Base-by-base conservation (phyloP, 2,329 filamentous ascomycete species). In the Sporothrix pseudoabietina region DNA sequence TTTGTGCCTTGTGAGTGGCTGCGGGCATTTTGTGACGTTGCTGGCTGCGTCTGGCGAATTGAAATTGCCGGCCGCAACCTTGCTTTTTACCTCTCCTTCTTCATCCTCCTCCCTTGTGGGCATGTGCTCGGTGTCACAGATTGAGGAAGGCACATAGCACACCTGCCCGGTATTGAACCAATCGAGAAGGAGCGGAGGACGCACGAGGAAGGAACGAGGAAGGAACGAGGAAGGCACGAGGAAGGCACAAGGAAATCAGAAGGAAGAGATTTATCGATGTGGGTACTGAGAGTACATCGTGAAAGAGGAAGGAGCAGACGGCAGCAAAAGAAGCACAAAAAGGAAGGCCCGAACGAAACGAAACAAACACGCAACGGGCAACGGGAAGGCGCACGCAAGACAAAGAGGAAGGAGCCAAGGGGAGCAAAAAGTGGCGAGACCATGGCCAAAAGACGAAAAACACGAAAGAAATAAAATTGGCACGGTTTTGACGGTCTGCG, bases 161-260 rank as follows among this genome's bases (percentile, higher is more conserved):
- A 70, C 68, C 44, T 52, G 19, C 12, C 26, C 65, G 35, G 32
- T 70, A 12, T 26, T 57, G 30, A 16, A 22, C 49, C 68, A 47
- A 57, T 41, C 32, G 52, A 59, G 68, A 55, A 70, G 68, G 49
- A 57, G 39, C 26, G 30, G 19, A 63, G 59, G 59, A 39, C 26
- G 12, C 26, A 4, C n/a, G n/a, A 2, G 26, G 26, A 26, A 26
- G 26, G 26, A 1, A 26, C 26, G 26, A 26, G 26, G 26, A 26
- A 26, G 26, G 26, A 26, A 26, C 26, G 26, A 26, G 30, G 14
- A 12, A 35, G 30, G 55, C 22, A 14, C 22, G 54, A 30, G 54
- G n/a, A 55, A 54, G 57, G 12, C 12, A 12, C 52, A 32, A 54
- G 30, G n/a, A 63, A 65, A 55, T 14, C 39, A n/a, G 30, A 49